phyloP scores from a whole-genome alignment of 2,329 filamentous ascomycete species.

The Cytospora piceae region DNA sequence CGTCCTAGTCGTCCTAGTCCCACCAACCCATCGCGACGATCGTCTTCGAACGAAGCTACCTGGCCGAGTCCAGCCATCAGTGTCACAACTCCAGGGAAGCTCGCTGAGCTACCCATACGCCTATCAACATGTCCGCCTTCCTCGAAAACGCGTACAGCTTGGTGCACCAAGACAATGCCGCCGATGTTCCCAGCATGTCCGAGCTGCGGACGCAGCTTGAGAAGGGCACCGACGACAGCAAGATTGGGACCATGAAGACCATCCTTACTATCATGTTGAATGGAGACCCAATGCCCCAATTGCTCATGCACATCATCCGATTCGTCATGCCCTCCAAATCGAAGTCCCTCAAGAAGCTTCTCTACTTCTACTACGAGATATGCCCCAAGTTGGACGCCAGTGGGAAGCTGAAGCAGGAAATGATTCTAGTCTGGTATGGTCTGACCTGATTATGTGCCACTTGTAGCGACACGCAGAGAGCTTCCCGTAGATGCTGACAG shows the following conservation, averaged over 20 bases:
- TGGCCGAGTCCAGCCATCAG: constrained; percentile 5
- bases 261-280: constrained; percentile 98
- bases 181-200: constrained; percentile 86
- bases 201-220: constrained; percentile 93
- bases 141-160: constrained; percentile 94
- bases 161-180: constrained; percentile 96
- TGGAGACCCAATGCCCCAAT: constrained; percentile 90
- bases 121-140: constrained; percentile 83
- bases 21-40: constrained; percentile 6
- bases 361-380: constrained; percentile 99
- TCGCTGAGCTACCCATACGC: constrained; percentile 27
- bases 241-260: constrained; percentile 94
- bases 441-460: constrained; percentile 2
- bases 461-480: constrained; percentile 12
- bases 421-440: constrained; percentile 94
- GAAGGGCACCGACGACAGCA: constrained; percentile 90
- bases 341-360: constrained; percentile 94
- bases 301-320: constrained; percentile 99
- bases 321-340: constrained; percentile 99
- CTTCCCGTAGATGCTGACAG: constrained; percentile 34
- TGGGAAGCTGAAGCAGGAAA: constrained; percentile 98
- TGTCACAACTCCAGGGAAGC: constrained; percentile 24
- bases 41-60: constrained; percentile 4
- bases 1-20: constrained; percentile 3
- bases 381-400: constrained; percentile 91